These are phyloP conservation scores for Penicillium decumbens DNA, from an alignment of 2,329 filamentous ascomycete species.

Conservation along the genomic window DNA sequence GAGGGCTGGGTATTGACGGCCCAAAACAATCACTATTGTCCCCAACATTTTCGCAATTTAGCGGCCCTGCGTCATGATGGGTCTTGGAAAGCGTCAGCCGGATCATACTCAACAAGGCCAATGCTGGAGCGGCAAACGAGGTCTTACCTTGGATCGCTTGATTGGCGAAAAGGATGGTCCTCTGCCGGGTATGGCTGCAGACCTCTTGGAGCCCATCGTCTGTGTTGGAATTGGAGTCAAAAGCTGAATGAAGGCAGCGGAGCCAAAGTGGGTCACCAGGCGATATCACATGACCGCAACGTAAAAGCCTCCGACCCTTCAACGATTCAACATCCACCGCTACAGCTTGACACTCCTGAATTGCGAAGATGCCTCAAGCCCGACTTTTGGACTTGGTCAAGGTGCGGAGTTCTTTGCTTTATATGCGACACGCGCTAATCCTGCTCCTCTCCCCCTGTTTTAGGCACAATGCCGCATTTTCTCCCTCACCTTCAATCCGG, in stretches of 20 bases:
- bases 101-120: background rate
- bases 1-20: conserved; percentile 10
- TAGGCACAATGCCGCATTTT: conserved; percentile 91
- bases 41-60: background rate
- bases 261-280: background rate
- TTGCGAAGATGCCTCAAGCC: conserved; percentile 43
- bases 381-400: conserved; percentile 68
- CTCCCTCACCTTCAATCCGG: conserved; percentile 83
- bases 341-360: background rate
- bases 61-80: background rate
- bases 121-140: background rate
- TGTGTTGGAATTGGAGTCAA: background rate
- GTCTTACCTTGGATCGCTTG: conserved; percentile 21
- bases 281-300: conserved; percentile 4
- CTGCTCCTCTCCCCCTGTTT: background rate
- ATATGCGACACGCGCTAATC: background rate
- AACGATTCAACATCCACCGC: background rate
- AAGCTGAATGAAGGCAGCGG: background rate
- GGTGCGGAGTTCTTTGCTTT: conserved; percentile 46
- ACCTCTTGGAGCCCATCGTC: conserved; percentile 29
- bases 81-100: conserved; percentile 1
- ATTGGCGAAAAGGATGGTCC: background rate
- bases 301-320: background rate
- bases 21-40: background rate
- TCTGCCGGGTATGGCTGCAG: background rate